phyloP scores from a whole-genome alignment of 768 basidiomycete species.

The Mycena galopus region DNA sequence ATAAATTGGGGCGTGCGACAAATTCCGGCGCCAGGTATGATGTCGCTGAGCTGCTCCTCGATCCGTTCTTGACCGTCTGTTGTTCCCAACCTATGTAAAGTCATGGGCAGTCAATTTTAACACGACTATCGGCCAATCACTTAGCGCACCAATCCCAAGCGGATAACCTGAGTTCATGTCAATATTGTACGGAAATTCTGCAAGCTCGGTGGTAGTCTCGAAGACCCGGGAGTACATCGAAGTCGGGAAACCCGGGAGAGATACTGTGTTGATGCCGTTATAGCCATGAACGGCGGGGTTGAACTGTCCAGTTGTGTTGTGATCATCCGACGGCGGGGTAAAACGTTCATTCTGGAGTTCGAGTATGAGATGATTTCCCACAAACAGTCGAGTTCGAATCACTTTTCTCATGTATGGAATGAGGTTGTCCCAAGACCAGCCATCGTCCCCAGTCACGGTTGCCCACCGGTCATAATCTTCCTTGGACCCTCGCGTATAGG shows the following conservation, averaged over 20 bases:
- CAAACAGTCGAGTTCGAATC: neutral
- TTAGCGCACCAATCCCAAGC: slow-evolving; percentile 47
- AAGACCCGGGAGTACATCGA: slow-evolving; percentile 41
- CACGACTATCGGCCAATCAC: neutral
- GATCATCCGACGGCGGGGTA: slow-evolving; percentile 43
- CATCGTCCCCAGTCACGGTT: slow-evolving; percentile 23
- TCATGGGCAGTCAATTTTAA: neutral
- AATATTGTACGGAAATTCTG: slow-evolving; percentile 32
- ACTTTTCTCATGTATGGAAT: slow-evolving; percentile 38
- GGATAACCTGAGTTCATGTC: slow-evolving; percentile 45
- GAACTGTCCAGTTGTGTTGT: slow-evolving; percentile 44
- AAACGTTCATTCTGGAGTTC: slow-evolving; percentile 45
- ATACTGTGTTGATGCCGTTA: slow-evolving; percentile 40
- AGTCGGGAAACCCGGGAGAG: slow-evolving; percentile 38
- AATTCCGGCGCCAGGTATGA: slow-evolving; percentile 41
- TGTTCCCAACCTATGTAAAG: slow-evolving; percentile 36
- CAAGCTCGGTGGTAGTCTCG: slow-evolving; percentile 37
- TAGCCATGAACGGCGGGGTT: slow-evolving; percentile 42
- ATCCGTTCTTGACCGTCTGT: slow-evolving; percentile 31
- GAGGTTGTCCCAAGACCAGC: slow-evolving; percentile 40
- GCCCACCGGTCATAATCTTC: slow-evolving; percentile 41
- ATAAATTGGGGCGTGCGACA: slow-evolving; percentile 41
- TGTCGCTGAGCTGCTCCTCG: slow-evolving; percentile 40
- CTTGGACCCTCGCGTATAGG: slow-evolving; percentile 36
- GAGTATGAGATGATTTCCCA: neutral